Evolutionary conservation across 805 yeast genomes (phyloP), one percentile per base, ranked within the genome.

Genomic region (Starmerella kuoi): DNA sequence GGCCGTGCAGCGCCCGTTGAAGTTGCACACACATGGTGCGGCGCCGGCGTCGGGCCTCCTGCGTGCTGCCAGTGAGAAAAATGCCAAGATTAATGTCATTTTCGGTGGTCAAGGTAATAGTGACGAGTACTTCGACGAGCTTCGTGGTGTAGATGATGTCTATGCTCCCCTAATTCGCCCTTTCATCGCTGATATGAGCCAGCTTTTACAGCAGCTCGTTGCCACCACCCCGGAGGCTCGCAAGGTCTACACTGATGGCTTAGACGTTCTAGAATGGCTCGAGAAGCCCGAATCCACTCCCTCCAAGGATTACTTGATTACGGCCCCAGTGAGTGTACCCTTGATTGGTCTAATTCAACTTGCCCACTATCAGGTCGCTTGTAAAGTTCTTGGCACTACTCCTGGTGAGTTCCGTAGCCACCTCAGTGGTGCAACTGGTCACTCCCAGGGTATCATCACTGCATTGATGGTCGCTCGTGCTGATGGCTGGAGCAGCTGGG

Each of bases 31-130:
- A 24, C 46, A 41, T 23, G 43, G 44, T 37, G 9, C 31, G 20
- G 46, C 46, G 21, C 53, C 52, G 21, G 70, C 65, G 39, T 67
- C 77, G 20, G 77, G 80, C 39, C 69, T 88, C 45, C 71, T 85
- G 60, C 69, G 76, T 48, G 76, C 81, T 39, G 73, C 73, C n/a
- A 58, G 67, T 39, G 68, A 69, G 45, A 65, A 69, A 32, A 64
- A 70, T 38, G 83, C 87, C 35, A 68, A 70, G 47, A 63, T 87
- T 43, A 76, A 73, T 46, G 94, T 96, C 50, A 77, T 91, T 53
- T 91, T 88, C 57, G 98, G 99, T 61, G 99, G 99, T 58, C 99
- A 91, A 69, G 99, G 99, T 65, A 88, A 85, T 68, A 79, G 94
- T 40, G 97, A 91, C 60, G 96, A 91, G 61, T 91, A 85, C 69